Conservation (phyloP, 208 protist genomes). For the Trypanosomatidae sp. region DNA sequence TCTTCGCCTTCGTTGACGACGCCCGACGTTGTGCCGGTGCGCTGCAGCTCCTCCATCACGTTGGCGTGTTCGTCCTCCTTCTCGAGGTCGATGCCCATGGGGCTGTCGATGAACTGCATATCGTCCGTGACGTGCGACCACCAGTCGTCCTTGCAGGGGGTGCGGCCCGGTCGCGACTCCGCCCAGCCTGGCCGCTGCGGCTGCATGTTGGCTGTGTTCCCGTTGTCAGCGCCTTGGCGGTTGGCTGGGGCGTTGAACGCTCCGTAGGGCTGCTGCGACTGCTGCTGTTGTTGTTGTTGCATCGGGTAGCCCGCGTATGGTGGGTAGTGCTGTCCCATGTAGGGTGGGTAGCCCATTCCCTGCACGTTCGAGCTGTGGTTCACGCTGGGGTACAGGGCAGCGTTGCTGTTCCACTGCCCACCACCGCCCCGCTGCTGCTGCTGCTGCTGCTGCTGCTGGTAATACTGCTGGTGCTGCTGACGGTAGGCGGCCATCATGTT, state of each 20-base stretch:
- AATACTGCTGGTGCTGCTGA: slow-evolving; percentile 10
- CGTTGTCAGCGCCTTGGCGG: no score
- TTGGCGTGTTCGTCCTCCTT: slow-evolving; percentile 31
- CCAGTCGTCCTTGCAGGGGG: slow-evolving; percentile 38
- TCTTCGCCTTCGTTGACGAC: slow-evolving; percentile 3
- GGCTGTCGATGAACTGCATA: slow-evolving; percentile 40
- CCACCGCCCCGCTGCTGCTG: no score
- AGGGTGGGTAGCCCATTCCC: no score
- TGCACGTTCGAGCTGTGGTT: no score
- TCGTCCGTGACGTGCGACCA: slow-evolving; percentile 35
- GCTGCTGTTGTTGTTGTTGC: slow-evolving; percentile 26
- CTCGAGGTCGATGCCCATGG: slow-evolving; percentile 36
- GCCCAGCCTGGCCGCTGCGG: slow-evolving; percentile 22
- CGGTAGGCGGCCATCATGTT: slow-evolving; percentile 20
- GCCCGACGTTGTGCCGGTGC: no score
- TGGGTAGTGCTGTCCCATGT: no score
- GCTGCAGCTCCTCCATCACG: slow-evolving; percentile 26
- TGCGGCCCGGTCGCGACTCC: slow-evolving; percentile 23
- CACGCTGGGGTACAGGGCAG: slow-evolving; percentile 9
- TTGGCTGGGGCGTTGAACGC: no score
- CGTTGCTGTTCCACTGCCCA: no score
- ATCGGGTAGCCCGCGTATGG: no score
- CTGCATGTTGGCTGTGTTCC: no score
- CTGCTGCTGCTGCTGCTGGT: slow-evolving; percentile 6
- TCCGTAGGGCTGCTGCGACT: no score